phyloP scores from a whole-genome alignment of 78 protist species.

The Diacronema lutheri region DNA sequence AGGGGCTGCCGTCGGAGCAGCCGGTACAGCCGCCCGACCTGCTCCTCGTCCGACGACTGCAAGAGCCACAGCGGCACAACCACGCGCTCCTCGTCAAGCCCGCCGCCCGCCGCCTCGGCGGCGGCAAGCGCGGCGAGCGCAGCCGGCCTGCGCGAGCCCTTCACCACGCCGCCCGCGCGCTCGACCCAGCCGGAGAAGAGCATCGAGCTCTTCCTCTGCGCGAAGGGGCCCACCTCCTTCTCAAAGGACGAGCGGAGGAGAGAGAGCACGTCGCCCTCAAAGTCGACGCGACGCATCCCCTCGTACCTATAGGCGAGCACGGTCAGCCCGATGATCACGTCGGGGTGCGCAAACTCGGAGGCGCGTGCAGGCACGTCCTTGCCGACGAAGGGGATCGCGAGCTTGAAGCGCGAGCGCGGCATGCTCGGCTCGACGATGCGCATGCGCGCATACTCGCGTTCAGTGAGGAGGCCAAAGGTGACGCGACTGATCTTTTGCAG shows the following conservation, averaged over 20 bases:
- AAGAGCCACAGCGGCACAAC: constrained; percentile 42
- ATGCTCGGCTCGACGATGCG: constrained; percentile 16
- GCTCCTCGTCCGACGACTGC: constrained; percentile 24
- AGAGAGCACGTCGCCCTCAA: constrained; percentile 16
- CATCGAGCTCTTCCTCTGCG: neutral
- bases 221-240: constrained; percentile 22
- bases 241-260: neutral
- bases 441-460: neutral
- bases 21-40: constrained; percentile 16
- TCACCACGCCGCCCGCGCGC: neutral
- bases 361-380: constrained; percentile 54
- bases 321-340: constrained; percentile 56
- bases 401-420: constrained; percentile 40
- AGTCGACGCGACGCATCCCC: constrained; percentile 50
- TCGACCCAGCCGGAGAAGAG: neutral
- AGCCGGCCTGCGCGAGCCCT: neutral
- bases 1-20: constrained; percentile 40
- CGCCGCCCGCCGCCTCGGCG: neutral
- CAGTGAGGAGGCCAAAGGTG: constrained; percentile 38
- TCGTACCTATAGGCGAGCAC: constrained; percentile 56
- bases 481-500: constrained; percentile 59
- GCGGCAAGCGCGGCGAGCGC: too few relatives aligned
- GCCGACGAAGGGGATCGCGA: constrained; percentile 51
- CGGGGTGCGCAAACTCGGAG: constrained; percentile 64
- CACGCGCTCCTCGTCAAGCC: neutral